A percentile compares a stretch with the other conserved stretches of the same genome.
phyloP scores from a whole-genome alignment of 2,329 filamentous ascomycete genomes.

The Graphilbum fragrans region DNA sequence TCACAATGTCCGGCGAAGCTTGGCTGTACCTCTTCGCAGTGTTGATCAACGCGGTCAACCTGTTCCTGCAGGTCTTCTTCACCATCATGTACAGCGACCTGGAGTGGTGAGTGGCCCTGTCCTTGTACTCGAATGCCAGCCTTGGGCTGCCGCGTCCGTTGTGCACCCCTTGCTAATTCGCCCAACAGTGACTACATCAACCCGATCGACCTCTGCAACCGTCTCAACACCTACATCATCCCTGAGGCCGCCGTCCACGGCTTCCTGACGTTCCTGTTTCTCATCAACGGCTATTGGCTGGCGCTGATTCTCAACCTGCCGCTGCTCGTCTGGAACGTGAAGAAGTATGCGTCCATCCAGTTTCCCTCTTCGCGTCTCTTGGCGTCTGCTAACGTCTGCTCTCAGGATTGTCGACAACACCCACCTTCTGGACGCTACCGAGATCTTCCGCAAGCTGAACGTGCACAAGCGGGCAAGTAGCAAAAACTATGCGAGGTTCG shows the following conservation, averaged over 20 bases:
- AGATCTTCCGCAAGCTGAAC: constrained; percentile 98
- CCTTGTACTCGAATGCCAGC: background rate
- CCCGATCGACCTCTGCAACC: constrained; percentile 99
- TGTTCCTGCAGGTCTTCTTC: constrained; percentile 99
- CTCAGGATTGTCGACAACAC: constrained; percentile 90
- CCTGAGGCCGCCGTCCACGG: constrained; percentile 96
- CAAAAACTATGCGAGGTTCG: background rate
- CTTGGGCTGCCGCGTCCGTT: constrained; percentile 3
- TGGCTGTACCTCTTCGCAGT: constrained; percentile 98
- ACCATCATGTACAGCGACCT: constrained; percentile 99
- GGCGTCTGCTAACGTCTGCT: constrained; percentile 15
- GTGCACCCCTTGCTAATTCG: constrained; percentile 14
- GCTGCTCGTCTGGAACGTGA: constrained; percentile 83
- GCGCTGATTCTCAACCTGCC: constrained; percentile 86
- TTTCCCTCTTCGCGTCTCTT: background rate
- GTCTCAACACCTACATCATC: constrained; percentile 98
- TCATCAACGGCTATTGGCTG: constrained; percentile 98
- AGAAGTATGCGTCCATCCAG: constrained; percentile 62
- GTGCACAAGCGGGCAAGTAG: constrained; percentile 88
- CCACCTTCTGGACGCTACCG: constrained; percentile 90
- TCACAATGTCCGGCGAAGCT: constrained; percentile 84
- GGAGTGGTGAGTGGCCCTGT: constrained; percentile 58
- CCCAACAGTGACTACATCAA: constrained; percentile 89
- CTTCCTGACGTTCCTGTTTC: constrained; percentile 88
- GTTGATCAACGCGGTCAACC: constrained; percentile 98